Base-by-base conservation (phyloP, 1,139 yeast genomes). In the Candida pseudoviswanathii region DNA sequence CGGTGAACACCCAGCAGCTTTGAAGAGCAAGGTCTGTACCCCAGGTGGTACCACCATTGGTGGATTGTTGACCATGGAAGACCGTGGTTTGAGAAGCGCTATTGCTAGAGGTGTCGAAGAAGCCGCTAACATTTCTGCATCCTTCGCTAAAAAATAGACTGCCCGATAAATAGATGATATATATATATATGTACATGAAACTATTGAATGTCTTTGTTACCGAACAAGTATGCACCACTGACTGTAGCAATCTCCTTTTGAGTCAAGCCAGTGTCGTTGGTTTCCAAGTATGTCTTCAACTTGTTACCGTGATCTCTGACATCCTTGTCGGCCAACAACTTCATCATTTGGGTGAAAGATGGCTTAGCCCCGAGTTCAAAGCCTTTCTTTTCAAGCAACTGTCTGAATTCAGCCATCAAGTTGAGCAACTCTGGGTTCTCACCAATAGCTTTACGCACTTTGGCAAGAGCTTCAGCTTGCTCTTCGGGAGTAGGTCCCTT, bases 1-100 rank as follows among this genome's bases (percentile, higher is more conserved):
- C n/a, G 92, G 91, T 2, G 83, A 80, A 41, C 97, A 92, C 63
- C 99, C 99, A n/a, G 95, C 96, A 8, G 90, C 82, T 21, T 78
- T 94, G 66, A 88, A 89, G 64, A 85, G 89, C 65, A 87, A 86
- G 62, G 95, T 94, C 5, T 91, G 97, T 65, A 94, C 99, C 0
- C 99, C 99, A 16, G 99, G 96, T 32, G 99, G 99, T 36, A 92
- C 97, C 48, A 94, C 99, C 6, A 94, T 95, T 65, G 96, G 97
- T 3, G 99, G 99, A 0, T 75, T 95, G 54, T 80, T 92, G 67
- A 89, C 84, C 59, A 83, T 95, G 86, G 99, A 94, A 71, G 97
- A 91, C 59, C 84, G 84, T 47, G 96, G 92, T 42, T 89, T 94
- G 44, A 85, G 97, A 71, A 81, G 91, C 45, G 91, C 91, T 24